Base-by-base conservation (phyloP, 208 protist genomes). In the Herpetomonas tarakana region DNA sequence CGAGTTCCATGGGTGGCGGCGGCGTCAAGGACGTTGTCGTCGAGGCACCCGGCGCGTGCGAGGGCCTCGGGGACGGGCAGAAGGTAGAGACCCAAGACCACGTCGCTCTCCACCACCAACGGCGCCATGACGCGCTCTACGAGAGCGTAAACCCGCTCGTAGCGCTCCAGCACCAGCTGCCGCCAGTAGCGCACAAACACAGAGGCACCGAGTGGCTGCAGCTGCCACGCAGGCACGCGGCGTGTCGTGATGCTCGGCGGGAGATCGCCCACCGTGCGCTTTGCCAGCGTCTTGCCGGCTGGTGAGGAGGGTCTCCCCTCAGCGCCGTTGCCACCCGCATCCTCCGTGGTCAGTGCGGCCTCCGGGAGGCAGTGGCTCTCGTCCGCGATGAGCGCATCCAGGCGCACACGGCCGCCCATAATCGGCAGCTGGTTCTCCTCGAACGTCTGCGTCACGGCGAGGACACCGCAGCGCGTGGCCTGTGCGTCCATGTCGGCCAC, bases 41-140 rank as follows among this genome's bases (percentile, higher is more conserved):
- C 74, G 12, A 79, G 69, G 28, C 45, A 29, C 41, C 54, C 65
- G 14, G 83, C 52, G 3, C 52, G 63, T 19, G 51, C 53, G 16
- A 70, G 35, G 0, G 80, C 70, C 25, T 68, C 66, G 14, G 67
- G 66, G 35, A 91, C 56, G 2, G 78, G 68, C 11, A 92, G 47
- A 11, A 92, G 63, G 73, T 87, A 89, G 2, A 92, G 50, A 27
- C 81, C 85, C 35, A 83, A 28, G 21, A 92, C 80, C 25, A 86
- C 71, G 29, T 88, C 73, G 52, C 85, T 92, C 57, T 92, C 85
- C 30, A 78, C 58, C 39, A 88, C 76, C 3, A 92, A 68, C 22
- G 81, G 76, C 16, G 64, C 62, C 27, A 92, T 24, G 35, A 74
- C 31, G 2, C 50, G 29, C 47, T 92, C 85, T 30, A 89, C 66